Percentiles rank a stretch among this genome's conserved stretches.
Evolutionary conservation across 441 rosid species (phyloP).

Genomic region (Flueggea neowawraea): DNA sequence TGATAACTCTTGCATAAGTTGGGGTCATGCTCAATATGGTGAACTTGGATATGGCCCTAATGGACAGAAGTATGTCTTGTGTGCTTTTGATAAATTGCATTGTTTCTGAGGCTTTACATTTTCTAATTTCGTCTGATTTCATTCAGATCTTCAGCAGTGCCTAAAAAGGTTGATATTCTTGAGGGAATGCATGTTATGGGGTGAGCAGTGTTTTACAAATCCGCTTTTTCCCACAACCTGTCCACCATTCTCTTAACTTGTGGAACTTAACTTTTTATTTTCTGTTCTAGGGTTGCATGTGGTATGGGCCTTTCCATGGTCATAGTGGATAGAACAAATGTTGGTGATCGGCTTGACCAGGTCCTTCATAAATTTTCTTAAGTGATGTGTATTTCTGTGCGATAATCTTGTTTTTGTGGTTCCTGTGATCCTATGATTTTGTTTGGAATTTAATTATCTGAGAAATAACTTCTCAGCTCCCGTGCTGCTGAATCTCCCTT

Average conservation of each 20-base stretch:
- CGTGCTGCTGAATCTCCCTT: neutral
- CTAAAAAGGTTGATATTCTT: conserved; percentile 86
- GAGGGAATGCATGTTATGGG: conserved; percentile 93
- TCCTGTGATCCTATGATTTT: neutral
- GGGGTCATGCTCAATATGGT: conserved; percentile 94
- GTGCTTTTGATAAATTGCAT: neutral
- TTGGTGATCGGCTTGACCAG: conserved; percentile 76
- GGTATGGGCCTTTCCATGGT: conserved; percentile 88
- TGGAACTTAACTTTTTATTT: neutral
- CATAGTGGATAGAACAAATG: conserved; percentile 69
- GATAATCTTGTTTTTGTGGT: neutral
- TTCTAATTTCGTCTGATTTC: conserved; percentile 4
- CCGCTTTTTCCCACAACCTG: neutral
- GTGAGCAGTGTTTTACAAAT: conserved; percentile 30
- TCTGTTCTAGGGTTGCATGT: conserved; percentile 74
- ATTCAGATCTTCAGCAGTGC: conserved; percentile 83
- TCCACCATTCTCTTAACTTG: neutral
- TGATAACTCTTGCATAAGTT: conserved; percentile 93
- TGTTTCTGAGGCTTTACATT: neutral
- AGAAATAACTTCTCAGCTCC: neutral
- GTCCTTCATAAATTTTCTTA: conserved; percentile 13
- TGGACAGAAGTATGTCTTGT: conserved; percentile 73
- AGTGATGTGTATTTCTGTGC: neutral
- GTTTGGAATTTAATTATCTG: too few species aligned
- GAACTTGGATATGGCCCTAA: conserved; percentile 95